These are phyloP conservation scores for Auricularia cornea DNA, from an alignment of 768 basidiomycete genomes.

Conservation along the genomic window DNA sequence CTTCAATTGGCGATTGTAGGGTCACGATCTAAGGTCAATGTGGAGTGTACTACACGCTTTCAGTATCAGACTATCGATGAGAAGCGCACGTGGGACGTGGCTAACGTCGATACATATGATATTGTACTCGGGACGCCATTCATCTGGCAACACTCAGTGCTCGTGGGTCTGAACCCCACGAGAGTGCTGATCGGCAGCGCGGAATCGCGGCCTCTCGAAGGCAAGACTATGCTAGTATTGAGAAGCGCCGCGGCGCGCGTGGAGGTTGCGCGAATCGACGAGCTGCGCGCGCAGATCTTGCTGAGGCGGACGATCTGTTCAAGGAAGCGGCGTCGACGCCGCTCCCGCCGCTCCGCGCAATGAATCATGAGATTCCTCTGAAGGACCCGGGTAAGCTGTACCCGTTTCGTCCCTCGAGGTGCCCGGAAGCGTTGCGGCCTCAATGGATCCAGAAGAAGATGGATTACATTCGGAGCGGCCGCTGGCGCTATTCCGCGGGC, in stretches of 20 bases:
- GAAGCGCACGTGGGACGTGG: neutral
- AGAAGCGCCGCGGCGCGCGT: neutral
- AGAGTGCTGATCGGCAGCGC: no score
- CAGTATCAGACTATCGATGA: no score
- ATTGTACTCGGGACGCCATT: constrained; percentile 2
- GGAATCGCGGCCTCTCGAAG: no score
- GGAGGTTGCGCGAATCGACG: neutral
- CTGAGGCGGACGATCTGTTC: constrained; percentile 9
- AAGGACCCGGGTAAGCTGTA: constrained; percentile 6
- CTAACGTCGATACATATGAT: constrained; percentile 1
- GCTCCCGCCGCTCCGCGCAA: constrained; percentile 7
- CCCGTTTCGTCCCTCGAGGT: constrained; percentile 5
- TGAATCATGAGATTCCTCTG: constrained; percentile 10
- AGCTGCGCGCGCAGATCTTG: constrained; percentile 1
- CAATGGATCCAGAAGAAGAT: no score
- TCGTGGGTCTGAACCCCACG: no score
- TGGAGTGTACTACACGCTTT: no score
- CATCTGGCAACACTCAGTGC: neutral
- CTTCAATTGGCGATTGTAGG: no score
- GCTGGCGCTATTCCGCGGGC: no score
- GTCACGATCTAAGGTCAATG: no score
- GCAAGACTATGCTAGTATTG: neutral
- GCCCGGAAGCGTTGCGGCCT: constrained; percentile 3
- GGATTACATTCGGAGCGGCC: no score
- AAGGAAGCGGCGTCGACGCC: neutral